Percentiles rank a stretch among this genome's conserved stretches.
Conservation (phyloP, 2,329 filamentous ascomycete genomes). For the Botryotinia globosa region DNA sequence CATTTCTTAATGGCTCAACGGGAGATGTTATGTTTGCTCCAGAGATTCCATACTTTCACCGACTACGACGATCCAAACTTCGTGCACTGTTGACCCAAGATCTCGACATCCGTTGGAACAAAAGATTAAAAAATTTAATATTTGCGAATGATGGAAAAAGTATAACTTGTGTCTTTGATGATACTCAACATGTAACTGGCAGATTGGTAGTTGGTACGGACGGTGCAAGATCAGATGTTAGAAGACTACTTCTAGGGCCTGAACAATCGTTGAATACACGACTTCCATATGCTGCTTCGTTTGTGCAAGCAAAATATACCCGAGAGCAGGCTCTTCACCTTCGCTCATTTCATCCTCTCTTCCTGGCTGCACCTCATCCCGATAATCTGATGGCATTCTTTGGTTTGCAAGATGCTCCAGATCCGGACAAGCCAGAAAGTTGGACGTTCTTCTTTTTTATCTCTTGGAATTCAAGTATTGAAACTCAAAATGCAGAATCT, state of each 20-base stretch:
- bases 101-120: conserved; percentile 42
- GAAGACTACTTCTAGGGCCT: conserved; percentile 37
- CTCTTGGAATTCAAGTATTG: conserved; percentile 42
- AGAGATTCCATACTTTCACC: conserved; percentile 38
- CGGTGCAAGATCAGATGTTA: conserved; percentile 37
- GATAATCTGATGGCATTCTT: conserved; percentile 46
- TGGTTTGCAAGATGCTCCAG: conserved; percentile 44
- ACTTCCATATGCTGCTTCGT: conserved; percentile 46
- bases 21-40: conserved; percentile 31
- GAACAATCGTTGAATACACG: conserved; percentile 38
- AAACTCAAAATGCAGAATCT: conserved; percentile 43
- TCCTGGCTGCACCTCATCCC: conserved; percentile 45
- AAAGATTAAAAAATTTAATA: conserved; percentile 40
- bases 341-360: conserved; percentile 46
- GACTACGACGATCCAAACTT: conserved; percentile 41
- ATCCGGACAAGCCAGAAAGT: conserved; percentile 40
- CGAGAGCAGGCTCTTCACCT: conserved; percentile 45
- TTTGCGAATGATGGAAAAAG: conserved; percentile 31
- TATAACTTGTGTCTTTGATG: conserved; percentile 38
- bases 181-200: conserved; percentile 36
- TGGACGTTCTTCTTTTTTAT: conserved; percentile 50
- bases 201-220: conserved; percentile 40
- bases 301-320: conserved; percentile 44
- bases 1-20: conserved; percentile 39
- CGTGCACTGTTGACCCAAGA: conserved; percentile 40